Conservation (phyloP, 257 asterid species). For the Ligustrum vulgare region DNA sequence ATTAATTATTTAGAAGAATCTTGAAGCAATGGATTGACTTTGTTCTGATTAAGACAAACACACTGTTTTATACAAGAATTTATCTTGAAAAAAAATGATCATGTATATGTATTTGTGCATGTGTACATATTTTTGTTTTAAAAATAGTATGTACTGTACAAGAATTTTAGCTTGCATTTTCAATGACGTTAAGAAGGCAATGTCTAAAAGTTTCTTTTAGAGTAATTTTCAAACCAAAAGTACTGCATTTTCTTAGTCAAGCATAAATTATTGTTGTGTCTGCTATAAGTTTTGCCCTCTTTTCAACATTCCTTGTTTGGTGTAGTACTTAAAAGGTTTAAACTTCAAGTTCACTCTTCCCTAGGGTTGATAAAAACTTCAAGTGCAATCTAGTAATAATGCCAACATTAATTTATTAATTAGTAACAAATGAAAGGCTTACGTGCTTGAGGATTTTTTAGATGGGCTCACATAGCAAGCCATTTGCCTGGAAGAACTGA, state of each 20-base stretch:
- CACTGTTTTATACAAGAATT: no score
- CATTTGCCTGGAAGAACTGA: constrained; percentile 94
- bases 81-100: no score
- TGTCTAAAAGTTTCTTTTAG: constrained; percentile 35
- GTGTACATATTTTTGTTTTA: constrained; percentile 21
- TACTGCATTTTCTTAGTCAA: constrained; percentile 8
- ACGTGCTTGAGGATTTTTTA: constrained; percentile 21
- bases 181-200: constrained; percentile 43
- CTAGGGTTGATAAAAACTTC: not conserved
- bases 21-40: not conserved
- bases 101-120: no score
- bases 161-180: constrained; percentile 34
- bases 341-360: constrained; percentile 6
- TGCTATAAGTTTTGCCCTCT: constrained; percentile 22
- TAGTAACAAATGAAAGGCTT: not conserved
- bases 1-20: not conserved
- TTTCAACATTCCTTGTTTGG: constrained; percentile 15
- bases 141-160: constrained; percentile 6
- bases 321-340: not conserved
- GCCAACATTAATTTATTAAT: no score
- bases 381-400: not conserved
- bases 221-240: constrained; percentile 21
- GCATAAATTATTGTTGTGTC: constrained; percentile 17
- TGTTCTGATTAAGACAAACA: no score
- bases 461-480: constrained; percentile 97